Evolutionary conservation across 2,329 filamentous ascomycete species (phyloP), one percentile per base, ranked within the genome.

Genomic region (Bertia moriformis): DNA sequence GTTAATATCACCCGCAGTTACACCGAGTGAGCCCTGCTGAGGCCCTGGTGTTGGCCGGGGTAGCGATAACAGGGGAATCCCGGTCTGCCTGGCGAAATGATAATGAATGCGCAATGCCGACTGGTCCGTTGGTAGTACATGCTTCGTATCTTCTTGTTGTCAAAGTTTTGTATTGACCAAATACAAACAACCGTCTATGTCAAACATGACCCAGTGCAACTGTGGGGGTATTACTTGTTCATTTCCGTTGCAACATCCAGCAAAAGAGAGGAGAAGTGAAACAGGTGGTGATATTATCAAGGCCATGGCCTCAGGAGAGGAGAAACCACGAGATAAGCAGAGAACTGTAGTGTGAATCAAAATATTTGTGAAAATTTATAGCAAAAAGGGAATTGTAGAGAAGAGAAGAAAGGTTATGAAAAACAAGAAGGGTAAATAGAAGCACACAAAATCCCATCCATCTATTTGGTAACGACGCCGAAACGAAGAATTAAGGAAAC

Each of bases 311-410:
- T 35, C 15, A 27, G 32, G 44, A 37, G 44, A 40, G 33, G 45
- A 41, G 40, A 38, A 41, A n/a, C 33, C 36, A n/a, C 43, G 39
- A 38, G 38, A 42, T 43, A 46, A 44, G 42, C 45, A 46, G 42
- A 44, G 40, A 46, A 49, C 51, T 36, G 44, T 42, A 19, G 41
- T 48, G 45, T 51, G 44, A 42, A 40, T 44, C 29, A 39, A 41
- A 44, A 29, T n/a, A n/a, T n/a, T n/a, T n/a, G n/a, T n/a, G n/a
- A n/a, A n/a, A n/a, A n/a, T n/a, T n/a, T n/a, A n/a, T n/a, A n/a
- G 24, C 24, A 29, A 29, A 29, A 29, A n/a, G 24, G 32, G 10
- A 35, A 18, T 35, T n/a, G n/a, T 27, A 7, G n/a, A 27, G 22
- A 27, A 10, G 7, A 7, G 22, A 27, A 7, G n/a, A 27, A 27